Conservation (phyloP, 352 stramenopile genomes). For the Pythium rishiriense region DNA sequence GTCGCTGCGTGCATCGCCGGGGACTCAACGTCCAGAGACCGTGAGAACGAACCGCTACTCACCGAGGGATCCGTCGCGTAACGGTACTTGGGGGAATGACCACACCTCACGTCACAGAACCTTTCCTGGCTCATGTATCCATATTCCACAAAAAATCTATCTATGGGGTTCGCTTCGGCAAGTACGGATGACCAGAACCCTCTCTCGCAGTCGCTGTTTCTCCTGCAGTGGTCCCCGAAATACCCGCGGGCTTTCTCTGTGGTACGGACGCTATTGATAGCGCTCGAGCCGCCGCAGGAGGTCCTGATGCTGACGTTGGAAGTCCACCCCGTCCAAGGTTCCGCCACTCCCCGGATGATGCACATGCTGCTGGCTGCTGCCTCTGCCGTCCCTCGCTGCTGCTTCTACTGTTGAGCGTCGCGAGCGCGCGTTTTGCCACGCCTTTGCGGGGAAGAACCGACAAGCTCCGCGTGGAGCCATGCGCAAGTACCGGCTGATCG, state of each 20-base stretch:
- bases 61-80: constrained; percentile 1
- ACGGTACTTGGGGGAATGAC: background rate
- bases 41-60: background rate
- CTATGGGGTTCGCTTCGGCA: no score
- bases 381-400: background rate
- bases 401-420: no score
- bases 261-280: background rate
- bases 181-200: background rate
- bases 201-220: background rate
- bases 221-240: background rate
- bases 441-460: no score
- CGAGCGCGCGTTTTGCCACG: no score
- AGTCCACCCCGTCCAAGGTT: background rate
- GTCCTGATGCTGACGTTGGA: background rate
- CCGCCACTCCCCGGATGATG: constrained; percentile 10
- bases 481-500: constrained; percentile 93
- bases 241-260: background rate
- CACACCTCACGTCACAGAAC: background rate
- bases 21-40: background rate
- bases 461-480: constrained; percentile 34
- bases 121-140: background rate
- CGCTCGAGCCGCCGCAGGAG: background rate
- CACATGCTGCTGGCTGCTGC: background rate
- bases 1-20: background rate
- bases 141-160: no score